Conservation (phyloP, 331 rosid species). For the Ulmus americana region DNA sequence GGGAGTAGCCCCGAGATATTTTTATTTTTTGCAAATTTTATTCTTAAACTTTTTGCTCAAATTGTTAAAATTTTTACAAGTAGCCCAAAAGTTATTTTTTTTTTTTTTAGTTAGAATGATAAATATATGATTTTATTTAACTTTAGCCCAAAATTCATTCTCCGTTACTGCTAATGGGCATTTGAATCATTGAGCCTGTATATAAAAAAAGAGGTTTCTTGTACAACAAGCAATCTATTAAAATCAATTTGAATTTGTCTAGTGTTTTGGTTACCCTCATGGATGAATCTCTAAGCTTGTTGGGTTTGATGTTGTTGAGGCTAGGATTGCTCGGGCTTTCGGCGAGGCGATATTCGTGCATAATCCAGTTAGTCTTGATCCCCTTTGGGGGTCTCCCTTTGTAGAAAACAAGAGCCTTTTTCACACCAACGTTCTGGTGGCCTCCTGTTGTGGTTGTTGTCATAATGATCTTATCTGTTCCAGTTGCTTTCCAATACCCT, state of each 20-base stretch:
- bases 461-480: constrained; percentile 45
- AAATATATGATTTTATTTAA: no score
- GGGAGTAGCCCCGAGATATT: no score
- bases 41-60: no score
- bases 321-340: constrained; percentile 1
- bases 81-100: no score
- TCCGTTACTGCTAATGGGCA: no score
- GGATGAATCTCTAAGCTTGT: constrained; percentile 47
- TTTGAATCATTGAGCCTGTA: no score
- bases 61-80: no score
- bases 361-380: constrained; percentile 62
- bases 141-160: no score
- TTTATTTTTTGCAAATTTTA: no score
- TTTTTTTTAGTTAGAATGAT: no score
- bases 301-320: constrained; percentile 21
- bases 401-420: constrained; percentile 58
- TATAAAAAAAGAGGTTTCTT: not conserved
- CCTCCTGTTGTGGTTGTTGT: constrained; percentile 11
- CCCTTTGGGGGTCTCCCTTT: constrained; percentile 59
- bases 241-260: not conserved
- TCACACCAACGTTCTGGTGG: constrained; percentile 40
- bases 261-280: constrained; percentile 41
- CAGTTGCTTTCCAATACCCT: constrained; percentile 70
- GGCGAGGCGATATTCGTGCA: constrained; percentile 63
- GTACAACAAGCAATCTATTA: not conserved